Evolutionary conservation across 306 rosid species (phyloP), one percentile per base, ranked within the genome.

Genomic region (Citrullus mucosospermus): DNA sequence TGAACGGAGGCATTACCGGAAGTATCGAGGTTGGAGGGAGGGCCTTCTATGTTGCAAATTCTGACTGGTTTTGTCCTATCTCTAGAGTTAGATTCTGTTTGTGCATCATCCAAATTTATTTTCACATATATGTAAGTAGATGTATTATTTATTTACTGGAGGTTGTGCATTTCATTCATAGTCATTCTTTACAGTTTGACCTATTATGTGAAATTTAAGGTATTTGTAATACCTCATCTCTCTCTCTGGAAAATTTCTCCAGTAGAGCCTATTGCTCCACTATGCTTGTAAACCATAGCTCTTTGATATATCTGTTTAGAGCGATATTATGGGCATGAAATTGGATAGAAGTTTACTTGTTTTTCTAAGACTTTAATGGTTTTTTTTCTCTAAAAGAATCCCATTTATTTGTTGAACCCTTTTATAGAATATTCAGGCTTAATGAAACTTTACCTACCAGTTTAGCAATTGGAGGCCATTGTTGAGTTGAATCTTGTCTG

Each of bases 21-120:
- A 90, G 83, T 86, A 80, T 6, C 76, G 88, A 80, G 81, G 90
- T 74, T 96, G 99, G 97, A 86, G 79, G 88, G 80, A 74, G 50
- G 82, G 89, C 61, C 76, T 92, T 85, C 85, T 92, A 46, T 96
- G 99, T 90, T 92, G 99, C 90, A 93, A 84, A 87, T 96, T 92
- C 86, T 95, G 82, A 91, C 78, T 75, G 81, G 65, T 62, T 32
- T 32, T 28, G 51, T 25, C 46, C 46, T 74, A 74, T 74, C 10
- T 6, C 41, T 74, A 51, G 61, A 34, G 28, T n/a, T 53, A 74
- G 78, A 74, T n/a, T 54, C 32, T 74, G 63, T 74, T 32, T 50
- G 56, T 53, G 60, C 59, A 73, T 73, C 61, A 73, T 73, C 77
- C 32, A 73, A 50, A 71, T 71, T 71, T 30, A 51, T 73, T 51